Evolutionary conservation across 2,329 filamentous ascomycete genomes (phyloP).

Genomic region (Sordariomycetes sp.): DNA sequence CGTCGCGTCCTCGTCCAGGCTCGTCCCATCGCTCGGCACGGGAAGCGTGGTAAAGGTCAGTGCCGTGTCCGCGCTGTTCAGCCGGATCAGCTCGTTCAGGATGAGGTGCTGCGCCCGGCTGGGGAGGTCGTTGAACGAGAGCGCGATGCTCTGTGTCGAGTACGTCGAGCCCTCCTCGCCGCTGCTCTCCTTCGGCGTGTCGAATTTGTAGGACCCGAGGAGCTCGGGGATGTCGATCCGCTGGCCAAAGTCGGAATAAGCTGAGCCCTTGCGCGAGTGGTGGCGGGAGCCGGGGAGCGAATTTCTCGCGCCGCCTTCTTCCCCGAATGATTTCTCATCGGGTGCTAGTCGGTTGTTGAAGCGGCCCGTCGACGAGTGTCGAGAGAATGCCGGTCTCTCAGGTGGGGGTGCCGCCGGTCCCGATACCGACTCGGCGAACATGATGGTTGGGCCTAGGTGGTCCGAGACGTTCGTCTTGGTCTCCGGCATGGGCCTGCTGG

Average conservation of each 20-base stretch:
- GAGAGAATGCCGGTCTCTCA: conserved; percentile 25
- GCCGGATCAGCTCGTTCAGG: conserved; percentile 70
- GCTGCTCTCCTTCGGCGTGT: conserved; percentile 11
- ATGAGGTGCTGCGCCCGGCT: conserved; percentile 79
- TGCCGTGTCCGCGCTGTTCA: conserved; percentile 57
- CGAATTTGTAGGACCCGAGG: conserved; percentile 24
- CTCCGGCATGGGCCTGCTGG: conserved; percentile 61
- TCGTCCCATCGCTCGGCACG: conserved; percentile 68
- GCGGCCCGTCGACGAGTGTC: conserved; percentile 38
- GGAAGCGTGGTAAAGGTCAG: conserved; percentile 78
- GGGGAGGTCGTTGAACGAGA: conserved; percentile 80
- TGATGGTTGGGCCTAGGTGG: conserved; percentile 55
- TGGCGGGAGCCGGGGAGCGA: conserved; percentile 43
- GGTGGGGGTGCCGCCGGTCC: conserved; percentile 14
- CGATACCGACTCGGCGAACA: conserved; percentile 49
- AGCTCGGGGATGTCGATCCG: conserved; percentile 33
- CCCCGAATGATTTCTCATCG: conserved; percentile 17
- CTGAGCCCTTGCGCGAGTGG: conserved; percentile 25
- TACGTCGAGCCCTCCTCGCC: conserved; percentile 30
- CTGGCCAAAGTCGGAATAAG: conserved; percentile 21
- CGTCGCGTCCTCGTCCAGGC: conserved; percentile 57
- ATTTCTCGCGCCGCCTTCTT: conserved; percentile 42
- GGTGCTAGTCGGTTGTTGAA: conserved; percentile 53
- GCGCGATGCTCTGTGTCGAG: conserved; percentile 51
- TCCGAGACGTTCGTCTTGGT: conserved; percentile 54